Evolutionary conservation across 805 yeast genomes (phyloP).

Genomic region (Nakazawaea ernobii): DNA sequence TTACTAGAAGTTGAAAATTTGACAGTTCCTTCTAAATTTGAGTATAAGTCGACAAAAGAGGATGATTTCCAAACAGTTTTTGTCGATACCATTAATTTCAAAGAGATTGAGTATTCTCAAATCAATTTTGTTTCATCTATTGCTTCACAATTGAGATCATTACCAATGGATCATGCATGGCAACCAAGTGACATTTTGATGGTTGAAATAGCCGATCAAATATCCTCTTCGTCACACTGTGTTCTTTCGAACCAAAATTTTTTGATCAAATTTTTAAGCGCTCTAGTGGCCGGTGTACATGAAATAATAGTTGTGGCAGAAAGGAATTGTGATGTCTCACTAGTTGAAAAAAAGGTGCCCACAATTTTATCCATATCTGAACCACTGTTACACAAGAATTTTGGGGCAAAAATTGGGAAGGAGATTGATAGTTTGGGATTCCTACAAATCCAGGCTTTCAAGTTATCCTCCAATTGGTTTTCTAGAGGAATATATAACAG

Average conservation of each 20-base stretch:
- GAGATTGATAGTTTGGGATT: slow-evolving; percentile 10
- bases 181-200: slow-evolving; percentile 18
- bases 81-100: slow-evolving; percentile 18
- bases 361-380: slow-evolving; percentile 27
- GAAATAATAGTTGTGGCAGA: slow-evolving; percentile 18
- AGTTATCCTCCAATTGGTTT: slow-evolving; percentile 35
- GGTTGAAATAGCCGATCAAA: slow-evolving; percentile 9
- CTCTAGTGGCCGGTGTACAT: slow-evolving; percentile 29
- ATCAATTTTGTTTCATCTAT: slow-evolving; percentile 29
- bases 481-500: slow-evolving; percentile 44
- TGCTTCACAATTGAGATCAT: slow-evolving; percentile 28
- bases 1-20: not conserved
- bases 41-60: slow-evolving; percentile 15
- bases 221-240: not conserved
- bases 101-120: slow-evolving; percentile 23
- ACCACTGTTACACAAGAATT: slow-evolving; percentile 16
- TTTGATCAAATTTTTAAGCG: slow-evolving; percentile 33
- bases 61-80: slow-evolving; percentile 21
- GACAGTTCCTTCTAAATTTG: not conserved
- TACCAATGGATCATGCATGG: slow-evolving; percentile 24
- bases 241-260: slow-evolving; percentile 18
- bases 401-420: slow-evolving; percentile 15
- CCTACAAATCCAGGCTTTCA: slow-evolving; percentile 20
- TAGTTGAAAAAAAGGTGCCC: slow-evolving; percentile 17
- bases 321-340: slow-evolving; percentile 15